Evolutionary conservation across 805 yeast species (phyloP).

Genomic region (Pichia deserticola): DNA sequence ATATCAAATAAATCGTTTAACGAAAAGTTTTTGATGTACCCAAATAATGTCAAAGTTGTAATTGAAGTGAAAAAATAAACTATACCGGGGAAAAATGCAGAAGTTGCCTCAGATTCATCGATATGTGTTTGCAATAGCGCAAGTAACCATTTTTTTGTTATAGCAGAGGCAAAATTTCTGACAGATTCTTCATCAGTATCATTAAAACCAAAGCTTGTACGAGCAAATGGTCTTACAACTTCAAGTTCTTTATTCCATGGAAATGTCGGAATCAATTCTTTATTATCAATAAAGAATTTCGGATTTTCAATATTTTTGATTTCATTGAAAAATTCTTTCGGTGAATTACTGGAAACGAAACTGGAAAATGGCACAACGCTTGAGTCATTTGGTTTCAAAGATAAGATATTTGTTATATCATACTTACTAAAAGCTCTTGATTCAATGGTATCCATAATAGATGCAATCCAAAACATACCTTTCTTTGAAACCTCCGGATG

Average conservation of each 20-base stretch:
- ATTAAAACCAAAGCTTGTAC: constrained; percentile 26
- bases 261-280: constrained; percentile 56
- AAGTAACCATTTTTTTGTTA: constrained; percentile 55
- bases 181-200: constrained; percentile 38
- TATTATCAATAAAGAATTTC: constrained; percentile 49
- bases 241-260: constrained; percentile 60
- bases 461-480: constrained; percentile 53
- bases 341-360: constrained; percentile 15
- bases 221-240: constrained; percentile 34
- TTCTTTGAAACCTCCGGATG: constrained; percentile 63
- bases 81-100: constrained; percentile 58
- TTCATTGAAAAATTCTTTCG: constrained; percentile 41
- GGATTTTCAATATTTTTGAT: constrained; percentile 42
- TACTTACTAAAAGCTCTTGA: constrained; percentile 27
- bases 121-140: constrained; percentile 44
- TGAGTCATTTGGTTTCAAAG: constrained; percentile 25
- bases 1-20: constrained; percentile 47
- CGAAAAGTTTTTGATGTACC: constrained; percentile 33
- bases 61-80: constrained; percentile 51
- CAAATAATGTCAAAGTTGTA: constrained; percentile 41
- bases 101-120: constrained; percentile 61
- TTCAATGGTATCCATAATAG: constrained; percentile 31
- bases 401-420: constrained; percentile 34
- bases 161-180: constrained; percentile 32
- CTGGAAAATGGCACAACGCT: constrained; percentile 9